Evolutionary conservation across 2,329 filamentous ascomycete genomes (phyloP).

Genomic region (Microthyrium microscopicum): DNA sequence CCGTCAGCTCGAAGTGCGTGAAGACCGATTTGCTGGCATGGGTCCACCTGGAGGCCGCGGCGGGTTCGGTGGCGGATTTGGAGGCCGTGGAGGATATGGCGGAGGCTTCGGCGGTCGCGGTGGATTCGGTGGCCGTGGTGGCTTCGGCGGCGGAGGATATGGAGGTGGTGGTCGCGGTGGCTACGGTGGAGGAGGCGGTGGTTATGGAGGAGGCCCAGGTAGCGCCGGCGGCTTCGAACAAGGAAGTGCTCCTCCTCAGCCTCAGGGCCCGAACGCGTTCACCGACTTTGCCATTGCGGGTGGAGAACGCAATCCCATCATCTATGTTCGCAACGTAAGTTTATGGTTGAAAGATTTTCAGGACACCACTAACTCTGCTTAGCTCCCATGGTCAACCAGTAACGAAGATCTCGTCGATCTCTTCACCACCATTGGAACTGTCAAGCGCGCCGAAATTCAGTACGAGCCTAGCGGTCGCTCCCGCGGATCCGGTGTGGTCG

Average conservation of each 20-base stretch:
- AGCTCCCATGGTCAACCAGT: slow-evolving; percentile 98
- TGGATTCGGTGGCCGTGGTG: slow-evolving; percentile 39
- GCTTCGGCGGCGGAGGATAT: slow-evolving; percentile 35
- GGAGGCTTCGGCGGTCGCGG: slow-evolving; percentile 28
- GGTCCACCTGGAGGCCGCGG: slow-evolving; percentile 26
- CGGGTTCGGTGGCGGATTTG: slow-evolving; percentile 22
- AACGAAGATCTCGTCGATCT: slow-evolving; percentile 94
- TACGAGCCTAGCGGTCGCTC: slow-evolving; percentile 95
- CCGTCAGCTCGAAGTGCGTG: slow-evolving; percentile 78
- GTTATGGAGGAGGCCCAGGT: slow-evolving; percentile 38
- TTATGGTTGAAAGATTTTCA: slow-evolving; percentile 9
- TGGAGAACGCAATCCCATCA: slow-evolving; percentile 64
- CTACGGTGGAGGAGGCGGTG: slow-evolving; percentile 38
- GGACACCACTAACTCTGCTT: slow-evolving; percentile 13
- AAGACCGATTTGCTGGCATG: slow-evolving; percentile 74
- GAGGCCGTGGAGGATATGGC: slow-evolving; percentile 23
- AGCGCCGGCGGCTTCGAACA: slow-evolving; percentile 24
- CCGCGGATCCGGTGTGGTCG: slow-evolving; percentile 87
- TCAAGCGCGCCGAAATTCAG: slow-evolving; percentile 97
- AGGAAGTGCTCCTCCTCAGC: slow-evolving; percentile 26
- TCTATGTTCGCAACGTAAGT: slow-evolving; percentile 95
- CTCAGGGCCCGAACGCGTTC: slow-evolving; percentile 62
- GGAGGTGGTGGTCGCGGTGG: slow-evolving; percentile 34
- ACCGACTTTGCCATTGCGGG: slow-evolving; percentile 83
- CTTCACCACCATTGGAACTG: slow-evolving; percentile 94